phyloP scores from a whole-genome alignment of 2,329 filamentous ascomycete genomes.

The Hypoxylon sp. region DNA sequence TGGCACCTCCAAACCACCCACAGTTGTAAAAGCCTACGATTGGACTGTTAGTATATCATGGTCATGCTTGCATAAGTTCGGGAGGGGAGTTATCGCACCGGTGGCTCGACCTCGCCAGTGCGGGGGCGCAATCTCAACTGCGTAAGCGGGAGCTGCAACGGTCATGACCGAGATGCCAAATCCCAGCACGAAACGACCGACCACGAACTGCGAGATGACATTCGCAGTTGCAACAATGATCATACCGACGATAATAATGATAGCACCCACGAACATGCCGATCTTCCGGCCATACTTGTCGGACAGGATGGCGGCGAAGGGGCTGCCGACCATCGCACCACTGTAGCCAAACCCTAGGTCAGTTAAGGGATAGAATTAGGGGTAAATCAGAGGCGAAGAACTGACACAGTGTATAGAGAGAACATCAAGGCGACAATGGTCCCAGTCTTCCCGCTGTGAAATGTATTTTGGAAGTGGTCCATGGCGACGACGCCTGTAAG shows the following conservation, averaged over 20 bases:
- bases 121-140: slow-evolving; percentile 57
- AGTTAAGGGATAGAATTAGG: neutral
- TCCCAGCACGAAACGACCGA: slow-evolving; percentile 58
- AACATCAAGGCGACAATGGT: slow-evolving; percentile 53
- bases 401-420: slow-evolving; percentile 59
- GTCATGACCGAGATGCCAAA: slow-evolving; percentile 58
- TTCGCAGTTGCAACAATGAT: slow-evolving; percentile 52
- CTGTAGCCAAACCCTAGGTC: slow-evolving; percentile 40
- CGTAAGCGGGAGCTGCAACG: slow-evolving; percentile 58
- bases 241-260: slow-evolving; percentile 56
- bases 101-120: slow-evolving; percentile 61
- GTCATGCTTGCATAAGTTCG: neutral
- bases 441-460: slow-evolving; percentile 51
- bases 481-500: slow-evolving; percentile 57
- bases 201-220: slow-evolving; percentile 52
- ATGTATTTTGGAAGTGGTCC: slow-evolving; percentile 52
- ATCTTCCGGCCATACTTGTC: slow-evolving; percentile 55
- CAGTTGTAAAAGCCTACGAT: slow-evolving; percentile 58
- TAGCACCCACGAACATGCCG: slow-evolving; percentile 56
- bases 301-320: slow-evolving; percentile 55
- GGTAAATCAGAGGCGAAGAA: slow-evolving; percentile 7
- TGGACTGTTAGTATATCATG: slow-evolving; percentile 1
- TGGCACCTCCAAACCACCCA: slow-evolving; percentile 61
- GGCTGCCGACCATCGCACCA: slow-evolving; percentile 53
- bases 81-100: slow-evolving; percentile 38